These are phyloP conservation scores for Pseudonitzschia multiseries DNA, from an alignment of 108 stramenopile genomes.

Conservation along the genomic window DNA sequence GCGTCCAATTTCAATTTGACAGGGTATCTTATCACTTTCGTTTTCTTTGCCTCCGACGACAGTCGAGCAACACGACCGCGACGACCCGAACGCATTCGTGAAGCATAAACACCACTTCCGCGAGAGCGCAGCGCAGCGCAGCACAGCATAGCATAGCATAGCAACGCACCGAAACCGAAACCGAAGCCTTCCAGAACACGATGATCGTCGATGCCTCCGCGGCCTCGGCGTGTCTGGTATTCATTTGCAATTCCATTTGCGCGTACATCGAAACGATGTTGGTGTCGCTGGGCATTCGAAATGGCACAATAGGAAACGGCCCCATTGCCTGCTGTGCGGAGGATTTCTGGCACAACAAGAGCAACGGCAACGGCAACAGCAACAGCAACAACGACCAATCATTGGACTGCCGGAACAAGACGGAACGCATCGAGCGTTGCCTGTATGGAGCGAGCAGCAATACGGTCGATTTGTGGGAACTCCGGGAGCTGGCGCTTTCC, in stretches of 20 bases:
- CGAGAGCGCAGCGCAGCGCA: too few relatives aligned
- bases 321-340: too few relatives aligned
- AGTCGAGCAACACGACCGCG: too few relatives aligned
- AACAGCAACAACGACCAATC: background rate
- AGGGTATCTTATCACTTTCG: too few relatives aligned
- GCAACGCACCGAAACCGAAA: too few relatives aligned
- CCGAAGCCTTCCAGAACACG: background rate
- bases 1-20: too few relatives aligned
- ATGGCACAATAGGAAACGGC: background rate
- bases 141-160: too few relatives aligned
- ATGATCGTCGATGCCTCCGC: constrained; percentile 15
- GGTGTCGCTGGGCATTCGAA: background rate
- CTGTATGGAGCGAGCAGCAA: constrained; percentile 7
- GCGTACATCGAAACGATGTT: constrained; percentile 7
- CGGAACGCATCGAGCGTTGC: constrained; percentile 26
- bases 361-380: too few relatives aligned
- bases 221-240: background rate
- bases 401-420: constrained; percentile 19
- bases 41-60: too few relatives aligned
- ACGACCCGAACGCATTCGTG: too few relatives aligned
- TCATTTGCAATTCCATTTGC: background rate
- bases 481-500: constrained; percentile 45
- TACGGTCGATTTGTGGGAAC: constrained; percentile 47
- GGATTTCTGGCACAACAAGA: too few relatives aligned
- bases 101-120: too few relatives aligned